Percentiles rank a stretch among this genome's conserved stretches.
phyloP scores from a whole-genome alignment of 257 asterid genomes.

The Lantana camara region DNA sequence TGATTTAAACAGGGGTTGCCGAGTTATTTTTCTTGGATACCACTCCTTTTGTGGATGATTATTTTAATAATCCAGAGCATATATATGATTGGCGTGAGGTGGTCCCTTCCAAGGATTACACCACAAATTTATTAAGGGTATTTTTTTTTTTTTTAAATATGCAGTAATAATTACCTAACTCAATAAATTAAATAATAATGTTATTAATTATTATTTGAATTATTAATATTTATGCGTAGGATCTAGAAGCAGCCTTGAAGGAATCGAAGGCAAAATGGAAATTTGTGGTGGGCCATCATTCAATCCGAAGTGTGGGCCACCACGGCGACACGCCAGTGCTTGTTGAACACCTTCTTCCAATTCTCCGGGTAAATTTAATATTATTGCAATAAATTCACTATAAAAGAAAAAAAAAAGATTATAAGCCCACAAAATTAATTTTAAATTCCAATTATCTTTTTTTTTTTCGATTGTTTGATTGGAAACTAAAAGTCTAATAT shows the following conservation, averaged over 20 bases:
- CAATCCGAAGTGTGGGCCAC: slow-evolving; percentile 82
- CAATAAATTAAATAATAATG: no score
- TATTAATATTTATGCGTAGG: slow-evolving; percentile 40
- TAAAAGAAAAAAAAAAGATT: not conserved
- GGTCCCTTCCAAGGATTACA: slow-evolving; percentile 44
- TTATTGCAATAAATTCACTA: no score
- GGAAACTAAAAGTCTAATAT: not conserved
- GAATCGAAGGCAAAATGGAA: slow-evolving; percentile 82
- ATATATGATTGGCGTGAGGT: slow-evolving; percentile 80
- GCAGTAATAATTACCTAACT: no score
- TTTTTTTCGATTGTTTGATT: not conserved
- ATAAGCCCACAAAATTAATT: not conserved
- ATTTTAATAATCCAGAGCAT: slow-evolving; percentile 58
- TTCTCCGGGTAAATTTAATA: slow-evolving; percentile 56
- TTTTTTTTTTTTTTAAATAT: no score
- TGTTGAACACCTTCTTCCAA: slow-evolving; percentile 66
- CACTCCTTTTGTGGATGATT: slow-evolving; percentile 66
- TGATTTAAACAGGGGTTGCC: slow-evolving; percentile 48
- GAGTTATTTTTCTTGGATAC: slow-evolving; percentile 81
- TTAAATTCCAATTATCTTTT: not conserved
- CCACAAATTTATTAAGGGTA: slow-evolving; percentile 43
- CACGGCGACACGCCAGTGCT: slow-evolving; percentile 92
- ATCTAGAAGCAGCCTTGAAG: slow-evolving; percentile 59
- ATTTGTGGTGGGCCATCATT: slow-evolving; percentile 91
- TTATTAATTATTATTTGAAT: no score